A percentile compares a stretch with the other conserved stretches of the same genome.
phyloP scores from a whole-genome alignment of 257 asterid genomes.

The Nicotiana undulata region DNA sequence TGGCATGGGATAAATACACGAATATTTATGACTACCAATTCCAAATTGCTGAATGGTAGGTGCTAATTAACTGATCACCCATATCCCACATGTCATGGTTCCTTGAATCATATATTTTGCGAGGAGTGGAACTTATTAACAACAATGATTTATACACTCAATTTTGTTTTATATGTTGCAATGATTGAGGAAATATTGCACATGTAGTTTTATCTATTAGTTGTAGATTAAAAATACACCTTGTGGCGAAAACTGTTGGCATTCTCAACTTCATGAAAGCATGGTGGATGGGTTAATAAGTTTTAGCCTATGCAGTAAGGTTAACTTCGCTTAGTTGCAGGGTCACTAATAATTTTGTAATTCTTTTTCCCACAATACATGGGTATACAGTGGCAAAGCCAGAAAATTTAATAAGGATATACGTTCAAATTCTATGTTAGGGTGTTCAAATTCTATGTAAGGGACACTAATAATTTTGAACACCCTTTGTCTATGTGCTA shows the following conservation, averaged over 20 bases:
- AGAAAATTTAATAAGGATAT: no score
- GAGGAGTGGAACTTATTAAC: neutral
- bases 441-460: no score
- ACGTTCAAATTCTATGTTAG: no score
- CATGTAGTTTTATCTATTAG: neutral
- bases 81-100: neutral
- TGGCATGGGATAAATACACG: neutral
- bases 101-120: neutral
- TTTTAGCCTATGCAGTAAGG: neutral
- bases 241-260: neutral
- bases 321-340: neutral
- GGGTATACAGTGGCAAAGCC: no score
- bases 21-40: neutral
- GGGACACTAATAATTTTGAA: no score
- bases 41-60: neutral
- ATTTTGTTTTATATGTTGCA: neutral
- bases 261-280: neutral
- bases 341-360: no score
- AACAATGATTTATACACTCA: neutral
- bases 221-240: neutral
- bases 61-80: neutral
- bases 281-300: neutral
- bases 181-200: neutral
- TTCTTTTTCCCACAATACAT: no score
- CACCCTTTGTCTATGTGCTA: no score